Base-by-base conservation (phyloP, 169 alveolate species). In the Fabrea salina region DNA sequence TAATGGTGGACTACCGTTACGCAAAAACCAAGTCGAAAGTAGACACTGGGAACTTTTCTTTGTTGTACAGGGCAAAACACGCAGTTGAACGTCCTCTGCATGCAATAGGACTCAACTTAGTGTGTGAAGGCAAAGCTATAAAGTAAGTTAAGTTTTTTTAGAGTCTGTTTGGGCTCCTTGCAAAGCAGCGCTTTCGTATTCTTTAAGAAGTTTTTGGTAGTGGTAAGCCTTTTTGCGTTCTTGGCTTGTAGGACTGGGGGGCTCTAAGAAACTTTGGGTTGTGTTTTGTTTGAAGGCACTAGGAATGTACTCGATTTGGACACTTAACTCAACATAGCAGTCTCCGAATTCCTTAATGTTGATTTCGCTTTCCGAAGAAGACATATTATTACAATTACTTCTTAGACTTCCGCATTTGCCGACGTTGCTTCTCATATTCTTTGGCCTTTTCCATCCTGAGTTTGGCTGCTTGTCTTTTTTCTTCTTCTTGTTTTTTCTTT, bases 1-100 rank as follows among this genome's bases (percentile, higher is more conserved):
- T 92, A 6, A 81, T 90, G 4, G 88, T 90, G 16, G 97, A 94
- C 76, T 83, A 89, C 53, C 79, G 80, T 5, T 27, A 35, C 27
- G 91, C 94, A 25, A 0, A 47, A 33, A 91, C 87, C 75, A 86
- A 86, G 41, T 71, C 86, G 33, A 35, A 58, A 19, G 79, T 83
- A 27, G 95, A 92, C 68, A 88, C 96, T n/a, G 97, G 96, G 3
- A 41, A 58, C 2, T 78, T 78, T 41, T 16, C 80, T 22, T 16
- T 35, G 4, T 66, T 78, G 22, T 22, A 16, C 27, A 78, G 22
- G 40, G 5, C 74, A 30, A 76, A 76, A 41, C 57, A 30, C 84
- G 82, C 30, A 50, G 70, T 4, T 64, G 77, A 30, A 83, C 25
- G 11, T 83, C 90, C 58, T 66, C 50, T 61, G 78, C 86, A 79